Percentiles rank a stretch among this genome's conserved stretches.
Evolutionary conservation across 2,329 filamentous ascomycete species (phyloP).

Genomic region (Aureobasidium mangrovei): DNA sequence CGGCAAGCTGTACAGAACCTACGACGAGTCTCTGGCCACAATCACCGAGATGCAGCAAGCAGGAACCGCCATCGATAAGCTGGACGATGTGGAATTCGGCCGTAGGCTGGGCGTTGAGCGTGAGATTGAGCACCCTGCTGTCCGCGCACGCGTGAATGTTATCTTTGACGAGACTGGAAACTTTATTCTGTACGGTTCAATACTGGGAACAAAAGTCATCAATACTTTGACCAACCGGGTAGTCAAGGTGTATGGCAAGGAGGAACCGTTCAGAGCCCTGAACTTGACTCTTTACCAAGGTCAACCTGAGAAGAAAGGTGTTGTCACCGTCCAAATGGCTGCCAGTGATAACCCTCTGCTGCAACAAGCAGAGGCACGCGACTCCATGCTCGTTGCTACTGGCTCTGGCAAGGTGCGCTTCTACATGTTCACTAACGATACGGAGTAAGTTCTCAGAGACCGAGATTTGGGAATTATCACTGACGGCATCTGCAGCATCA

Average conservation of each 20-base stretch:
- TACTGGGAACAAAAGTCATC: constrained; percentile 86
- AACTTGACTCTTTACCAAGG: constrained; percentile 88
- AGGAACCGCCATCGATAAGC: constrained; percentile 68
- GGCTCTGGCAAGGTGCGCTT: constrained; percentile 83
- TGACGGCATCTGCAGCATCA: constrained; percentile 38
- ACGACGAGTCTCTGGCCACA: constrained; percentile 86
- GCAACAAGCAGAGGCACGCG: constrained; percentile 80
- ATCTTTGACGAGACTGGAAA: constrained; percentile 94
- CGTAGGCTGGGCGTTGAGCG: constrained; percentile 77
- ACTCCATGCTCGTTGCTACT: constrained; percentile 80
- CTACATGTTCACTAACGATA: constrained; percentile 95
- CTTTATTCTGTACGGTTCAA: constrained; percentile 89
- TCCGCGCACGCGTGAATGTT: constrained; percentile 68
- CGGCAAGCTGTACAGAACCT: constrained; percentile 81
- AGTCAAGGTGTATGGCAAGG: constrained; percentile 80
- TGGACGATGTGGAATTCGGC: constrained; percentile 89
- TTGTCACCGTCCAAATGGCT: constrained; percentile 95
- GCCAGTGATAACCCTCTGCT: constrained; percentile 88
- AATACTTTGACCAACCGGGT: constrained; percentile 93
- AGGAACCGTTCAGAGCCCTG: constrained; percentile 77
- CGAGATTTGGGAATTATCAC: no score
- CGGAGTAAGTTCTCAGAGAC: constrained; percentile 39
- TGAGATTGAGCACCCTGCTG: constrained; percentile 64
- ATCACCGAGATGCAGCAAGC: constrained; percentile 93
- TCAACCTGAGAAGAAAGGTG: constrained; percentile 83